These are phyloP conservation scores for Pleurotus tuber-regium DNA, from an alignment of 768 basidiomycete genomes.

Conservation along the genomic window DNA sequence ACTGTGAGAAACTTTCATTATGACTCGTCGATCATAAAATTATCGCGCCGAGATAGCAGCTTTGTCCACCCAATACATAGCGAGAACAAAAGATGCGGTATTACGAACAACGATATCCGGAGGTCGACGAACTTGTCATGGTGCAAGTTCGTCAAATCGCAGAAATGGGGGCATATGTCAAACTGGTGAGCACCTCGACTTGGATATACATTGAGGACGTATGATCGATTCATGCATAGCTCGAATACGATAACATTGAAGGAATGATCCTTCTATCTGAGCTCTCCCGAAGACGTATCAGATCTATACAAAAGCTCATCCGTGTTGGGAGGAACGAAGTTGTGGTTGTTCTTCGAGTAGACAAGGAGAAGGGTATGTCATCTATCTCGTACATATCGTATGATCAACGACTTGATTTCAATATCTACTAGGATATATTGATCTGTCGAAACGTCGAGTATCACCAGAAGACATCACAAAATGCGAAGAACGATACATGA, in stretches of 20 bases:
- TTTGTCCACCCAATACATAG: no score
- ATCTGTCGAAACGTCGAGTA: constrained; percentile 96
- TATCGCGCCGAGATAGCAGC: no score
- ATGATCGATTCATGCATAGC: constrained; percentile 42
- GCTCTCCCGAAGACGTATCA: constrained; percentile 91
- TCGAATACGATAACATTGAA: constrained; percentile 99
- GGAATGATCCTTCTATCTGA: constrained; percentile 99
- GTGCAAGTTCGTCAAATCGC: constrained; percentile 99
- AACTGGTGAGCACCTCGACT: constrained; percentile 63
- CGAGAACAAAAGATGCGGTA: no score
- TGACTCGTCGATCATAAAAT: no score
- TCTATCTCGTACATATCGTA: neutral
- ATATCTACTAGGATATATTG: constrained; percentile 82
- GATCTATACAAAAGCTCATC: constrained; percentile 97
- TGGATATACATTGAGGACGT: neutral
- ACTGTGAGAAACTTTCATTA: no score
- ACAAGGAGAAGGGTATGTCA: constrained; percentile 92
- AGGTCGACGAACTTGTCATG: constrained; percentile 99
- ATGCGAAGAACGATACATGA: constrained; percentile 98
- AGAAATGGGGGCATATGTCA: constrained; percentile 99
- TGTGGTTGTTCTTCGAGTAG: constrained; percentile 95
- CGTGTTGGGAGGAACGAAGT: constrained; percentile 97
- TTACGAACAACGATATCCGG: constrained; percentile 90
- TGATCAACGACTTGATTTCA: neutral
- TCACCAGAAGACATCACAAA: constrained; percentile 98